Evolutionary conservation across 73 alveolate species (phyloP).

Genomic region (Paramecium sexaurelia): DNA sequence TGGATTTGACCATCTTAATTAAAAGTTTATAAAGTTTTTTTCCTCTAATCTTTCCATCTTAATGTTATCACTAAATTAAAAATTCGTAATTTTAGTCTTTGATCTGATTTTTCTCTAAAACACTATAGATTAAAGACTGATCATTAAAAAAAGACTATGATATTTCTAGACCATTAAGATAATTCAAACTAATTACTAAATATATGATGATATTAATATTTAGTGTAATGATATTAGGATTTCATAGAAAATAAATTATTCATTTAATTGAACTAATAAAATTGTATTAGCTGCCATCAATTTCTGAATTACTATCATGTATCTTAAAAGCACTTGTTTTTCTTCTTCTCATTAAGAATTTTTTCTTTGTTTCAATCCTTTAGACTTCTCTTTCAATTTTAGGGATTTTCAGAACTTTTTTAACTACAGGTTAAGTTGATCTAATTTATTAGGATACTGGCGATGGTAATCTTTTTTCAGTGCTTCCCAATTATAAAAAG

Average conservation of each 20-base stretch:
- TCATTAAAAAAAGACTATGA: too few species aligned
- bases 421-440: neutral
- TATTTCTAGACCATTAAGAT: too few species aligned
- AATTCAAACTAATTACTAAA: too few species aligned
- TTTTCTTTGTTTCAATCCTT: neutral
- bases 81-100: too few species aligned
- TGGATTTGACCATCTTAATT: too few species aligned
- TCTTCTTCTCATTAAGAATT: neutral
- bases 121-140: too few species aligned
- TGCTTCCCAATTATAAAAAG: constrained; percentile 15
- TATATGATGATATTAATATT: neutral
- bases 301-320: neutral
- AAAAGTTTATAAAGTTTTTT: too few species aligned
- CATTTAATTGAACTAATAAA: constrained; percentile 14
- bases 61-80: too few species aligned
- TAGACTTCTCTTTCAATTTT: constrained; percentile 3
- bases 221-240: constrained; percentile 14
- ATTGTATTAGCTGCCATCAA: neutral
- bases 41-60: too few species aligned
- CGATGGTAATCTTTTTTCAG: neutral
- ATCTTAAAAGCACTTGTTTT: neutral
- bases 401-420: neutral
- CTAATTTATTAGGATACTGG: neutral
- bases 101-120: too few species aligned
- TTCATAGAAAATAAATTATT: constrained; percentile 19